Evolutionary conservation across 192 early-diverging fungal genomes (phyloP).

Genomic region (Coemansia sp.): DNA sequence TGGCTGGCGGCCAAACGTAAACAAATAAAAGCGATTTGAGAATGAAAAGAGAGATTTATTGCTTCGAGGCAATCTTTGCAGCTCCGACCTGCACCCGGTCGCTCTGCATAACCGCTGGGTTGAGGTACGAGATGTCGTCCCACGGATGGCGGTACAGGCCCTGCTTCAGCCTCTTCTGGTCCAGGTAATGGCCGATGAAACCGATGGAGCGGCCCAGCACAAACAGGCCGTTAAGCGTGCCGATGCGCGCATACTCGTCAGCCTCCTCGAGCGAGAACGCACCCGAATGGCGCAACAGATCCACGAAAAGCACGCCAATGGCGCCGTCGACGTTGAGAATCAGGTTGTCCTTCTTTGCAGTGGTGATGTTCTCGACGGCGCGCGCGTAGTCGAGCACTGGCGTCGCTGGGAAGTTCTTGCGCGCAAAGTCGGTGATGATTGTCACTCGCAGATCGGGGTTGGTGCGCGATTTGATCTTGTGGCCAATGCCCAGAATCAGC

Average conservation of each 20-base stretch:
- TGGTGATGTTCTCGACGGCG: constrained; percentile 93
- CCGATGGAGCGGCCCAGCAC: constrained; percentile 93
- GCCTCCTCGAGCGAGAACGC: constrained; percentile 93
- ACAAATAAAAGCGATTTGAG: background rate
- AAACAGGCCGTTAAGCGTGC: constrained; percentile 95
- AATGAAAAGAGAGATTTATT: background rate
- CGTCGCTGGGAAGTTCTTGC: constrained; percentile 78
- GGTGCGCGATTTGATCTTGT: constrained; percentile 99
- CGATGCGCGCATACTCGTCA: constrained; percentile 94
- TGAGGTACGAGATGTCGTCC: constrained; percentile 94
- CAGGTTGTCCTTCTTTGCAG: constrained; percentile 97
- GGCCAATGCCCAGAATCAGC: constrained; percentile 97
- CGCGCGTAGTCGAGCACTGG: constrained; percentile 93
- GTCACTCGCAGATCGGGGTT: constrained; percentile 97
- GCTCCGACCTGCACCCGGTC: constrained; percentile 55
- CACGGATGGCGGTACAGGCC: constrained; percentile 97
- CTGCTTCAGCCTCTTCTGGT: constrained; percentile 98
- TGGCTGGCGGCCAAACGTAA: background rate
- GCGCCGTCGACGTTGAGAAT: constrained; percentile 95
- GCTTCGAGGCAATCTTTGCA: constrained; percentile 46
- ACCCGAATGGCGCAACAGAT: constrained; percentile 85
- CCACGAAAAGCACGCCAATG: constrained; percentile 94
- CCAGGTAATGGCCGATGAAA: constrained; percentile 97
- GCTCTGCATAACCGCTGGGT: constrained; percentile 38
- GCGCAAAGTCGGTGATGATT: constrained; percentile 92